Evolutionary conservation across 176 grass and related monocot species (phyloP).

Genomic region (Areca catechu): DNA sequence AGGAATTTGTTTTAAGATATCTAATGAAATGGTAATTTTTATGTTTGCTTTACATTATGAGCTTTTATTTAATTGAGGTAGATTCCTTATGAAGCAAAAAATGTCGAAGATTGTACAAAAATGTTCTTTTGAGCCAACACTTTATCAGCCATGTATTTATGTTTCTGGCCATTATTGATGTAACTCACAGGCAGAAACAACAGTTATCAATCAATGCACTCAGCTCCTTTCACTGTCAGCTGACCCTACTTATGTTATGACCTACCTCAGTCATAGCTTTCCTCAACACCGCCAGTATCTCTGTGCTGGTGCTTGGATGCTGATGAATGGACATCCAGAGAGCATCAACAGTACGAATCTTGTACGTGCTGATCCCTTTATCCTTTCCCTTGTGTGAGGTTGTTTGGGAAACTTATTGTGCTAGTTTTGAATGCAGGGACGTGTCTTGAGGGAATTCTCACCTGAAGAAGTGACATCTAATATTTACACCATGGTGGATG

Average conservation of each 20-base stretch:
- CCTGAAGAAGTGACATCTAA: conserved; percentile 97
- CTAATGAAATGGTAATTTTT: too few relatives aligned
- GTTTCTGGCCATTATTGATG: too few relatives aligned
- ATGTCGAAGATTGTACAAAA: too few relatives aligned
- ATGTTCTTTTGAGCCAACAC: too few relatives aligned
- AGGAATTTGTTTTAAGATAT: too few relatives aligned
- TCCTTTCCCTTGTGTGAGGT: conserved; percentile 5
- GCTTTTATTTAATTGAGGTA: too few relatives aligned
- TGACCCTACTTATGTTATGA: conserved; percentile 74
- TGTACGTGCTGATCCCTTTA: conserved; percentile 32
- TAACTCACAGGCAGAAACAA: conserved; percentile 42
- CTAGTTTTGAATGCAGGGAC: conserved; percentile 45
- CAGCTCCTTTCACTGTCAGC: conserved; percentile 76
- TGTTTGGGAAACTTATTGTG: neutral
- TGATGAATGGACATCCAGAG: conserved; percentile 80
- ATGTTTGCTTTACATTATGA: too few relatives aligned
- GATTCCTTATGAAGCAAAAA: too few relatives aligned
- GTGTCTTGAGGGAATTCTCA: conserved; percentile 83
- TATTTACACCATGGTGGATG: conserved; percentile 97
- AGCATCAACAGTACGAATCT: conserved; percentile 85
- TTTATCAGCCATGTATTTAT: too few relatives aligned
- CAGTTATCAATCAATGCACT: conserved; percentile 93
- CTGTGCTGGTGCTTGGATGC: conserved; percentile 93
- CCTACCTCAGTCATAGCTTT: conserved; percentile 85
- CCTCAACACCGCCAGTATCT: conserved; percentile 81